Evolutionary conservation across 495 filamentous ascomycete species (phyloP).

Genomic region (Bryoglossum gracile): DNA sequence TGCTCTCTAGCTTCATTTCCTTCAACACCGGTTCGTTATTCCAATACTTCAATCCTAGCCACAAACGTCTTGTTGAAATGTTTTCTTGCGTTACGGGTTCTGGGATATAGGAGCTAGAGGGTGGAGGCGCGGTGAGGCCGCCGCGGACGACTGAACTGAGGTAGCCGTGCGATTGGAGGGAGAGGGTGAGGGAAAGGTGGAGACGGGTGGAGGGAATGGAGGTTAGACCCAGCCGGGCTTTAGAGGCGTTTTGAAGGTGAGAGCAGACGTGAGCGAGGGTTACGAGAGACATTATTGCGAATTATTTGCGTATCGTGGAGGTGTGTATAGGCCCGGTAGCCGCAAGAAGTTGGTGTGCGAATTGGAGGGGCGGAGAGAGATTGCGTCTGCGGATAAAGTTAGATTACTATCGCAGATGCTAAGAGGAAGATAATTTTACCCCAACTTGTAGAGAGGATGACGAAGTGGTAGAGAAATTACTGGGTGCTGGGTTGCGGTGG

Average conservation of each 20-base stretch:
- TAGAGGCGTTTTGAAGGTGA: constrained; percentile 89
- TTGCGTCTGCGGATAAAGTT: no score
- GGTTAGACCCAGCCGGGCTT: constrained; percentile 78
- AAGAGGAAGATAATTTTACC: no score
- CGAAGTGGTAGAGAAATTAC: no score
- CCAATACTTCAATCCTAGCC: constrained; percentile 93
- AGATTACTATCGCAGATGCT: no score
- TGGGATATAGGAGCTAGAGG: constrained; percentile 41
- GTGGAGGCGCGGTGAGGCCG: constrained; percentile 58
- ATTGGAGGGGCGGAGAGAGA: no score
- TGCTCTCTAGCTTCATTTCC: constrained; percentile 61
- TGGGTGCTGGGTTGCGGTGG: no score
- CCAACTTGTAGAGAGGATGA: no score
- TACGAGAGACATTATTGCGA: constrained; percentile 83
- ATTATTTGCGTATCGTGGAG: no score
- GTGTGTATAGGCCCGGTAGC: no score
- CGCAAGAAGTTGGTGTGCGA: no score
- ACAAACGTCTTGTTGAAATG: constrained; percentile 68
- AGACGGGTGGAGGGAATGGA: constrained; percentile 77
- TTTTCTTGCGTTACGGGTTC: constrained; percentile 71
- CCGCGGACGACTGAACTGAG: constrained; percentile 75
- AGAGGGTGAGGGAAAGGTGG: constrained; percentile 66
- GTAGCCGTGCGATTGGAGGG: constrained; percentile 77
- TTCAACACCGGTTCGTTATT: constrained; percentile 77
- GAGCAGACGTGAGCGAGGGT: constrained; percentile 76